phyloP scores from a whole-genome alignment of 2,329 filamentous ascomycete species.

The Chaetomium sp. region DNA sequence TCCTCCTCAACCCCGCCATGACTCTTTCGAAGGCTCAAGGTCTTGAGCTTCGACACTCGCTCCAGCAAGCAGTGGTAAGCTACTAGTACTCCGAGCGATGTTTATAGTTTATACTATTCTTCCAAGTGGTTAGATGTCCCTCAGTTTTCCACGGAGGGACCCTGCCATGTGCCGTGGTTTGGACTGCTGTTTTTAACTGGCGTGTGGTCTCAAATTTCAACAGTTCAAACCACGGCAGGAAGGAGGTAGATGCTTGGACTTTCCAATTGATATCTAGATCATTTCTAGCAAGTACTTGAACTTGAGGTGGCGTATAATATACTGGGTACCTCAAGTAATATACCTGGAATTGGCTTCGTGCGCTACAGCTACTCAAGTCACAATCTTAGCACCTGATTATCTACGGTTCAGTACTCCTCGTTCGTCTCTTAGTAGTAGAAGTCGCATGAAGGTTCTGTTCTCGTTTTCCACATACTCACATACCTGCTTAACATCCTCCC shows the following conservation, averaged over 20 bases:
- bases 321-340: background rate
- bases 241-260: background rate
- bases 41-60: constrained; percentile 1
- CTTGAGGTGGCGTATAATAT: background rate
- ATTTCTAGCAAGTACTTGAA: background rate
- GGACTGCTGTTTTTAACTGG: no score
- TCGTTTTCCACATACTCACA: no score
- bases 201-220: no score
- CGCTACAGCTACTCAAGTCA: no score
- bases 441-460: no score
- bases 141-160: background rate
- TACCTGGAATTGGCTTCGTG: no score
- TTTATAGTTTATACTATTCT: constrained; percentile 8
- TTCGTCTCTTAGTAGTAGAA: no score
- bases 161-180: no score
- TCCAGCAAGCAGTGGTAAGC: constrained; percentile 8
- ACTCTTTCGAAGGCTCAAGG: constrained; percentile 1
- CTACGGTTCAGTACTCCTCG: no score
- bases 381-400: no score
- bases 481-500: no score
- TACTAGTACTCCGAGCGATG: constrained; percentile 7
- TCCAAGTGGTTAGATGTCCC: constrained; percentile 3
- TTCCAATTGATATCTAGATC: background rate
- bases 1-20: constrained; percentile 1
- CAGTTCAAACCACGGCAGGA: constrained; percentile 1